phyloP scores from a whole-genome alignment of 768 basidiomycete genomes.

The Leucogyrophana mollusca region DNA sequence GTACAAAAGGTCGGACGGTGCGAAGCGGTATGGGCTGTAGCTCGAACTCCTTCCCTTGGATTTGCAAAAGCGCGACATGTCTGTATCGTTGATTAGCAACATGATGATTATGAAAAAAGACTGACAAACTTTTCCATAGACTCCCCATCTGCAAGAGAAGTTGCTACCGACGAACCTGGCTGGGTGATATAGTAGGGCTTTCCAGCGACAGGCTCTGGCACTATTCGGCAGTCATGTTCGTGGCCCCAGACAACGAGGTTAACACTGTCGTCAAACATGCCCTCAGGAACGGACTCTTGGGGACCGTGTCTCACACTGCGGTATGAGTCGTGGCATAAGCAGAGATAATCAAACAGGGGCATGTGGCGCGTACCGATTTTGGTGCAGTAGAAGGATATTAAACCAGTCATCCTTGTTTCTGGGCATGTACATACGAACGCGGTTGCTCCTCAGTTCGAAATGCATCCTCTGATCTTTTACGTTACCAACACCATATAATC shows the following conservation, averaged over 20 bases:
- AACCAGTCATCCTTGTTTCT: constrained; percentile 91
- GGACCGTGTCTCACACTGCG: constrained; percentile 90
- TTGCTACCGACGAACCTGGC: constrained; percentile 94
- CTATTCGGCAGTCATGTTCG: constrained; percentile 95
- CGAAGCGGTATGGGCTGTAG: constrained; percentile 84
- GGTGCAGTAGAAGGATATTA: constrained; percentile 90
- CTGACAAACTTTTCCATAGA: constrained; percentile 74
- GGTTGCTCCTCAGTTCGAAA: constrained; percentile 89
- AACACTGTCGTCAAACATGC: constrained; percentile 94
- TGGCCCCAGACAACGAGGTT: constrained; percentile 98
- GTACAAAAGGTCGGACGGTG: constrained; percentile 92
- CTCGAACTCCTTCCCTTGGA: constrained; percentile 86
- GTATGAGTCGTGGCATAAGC: neutral
- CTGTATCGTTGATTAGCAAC: constrained; percentile 36
- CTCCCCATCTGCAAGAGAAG: constrained; percentile 92
- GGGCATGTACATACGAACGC: constrained; percentile 97
- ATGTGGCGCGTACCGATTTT: constrained; percentile 70
- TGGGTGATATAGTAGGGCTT: constrained; percentile 92
- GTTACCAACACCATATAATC: constrained; percentile 94
- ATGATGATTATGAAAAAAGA: neutral
- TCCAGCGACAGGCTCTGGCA: constrained; percentile 87
- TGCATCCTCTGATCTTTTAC: constrained; percentile 97
- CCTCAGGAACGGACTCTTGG: constrained; percentile 92
- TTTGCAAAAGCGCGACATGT: constrained; percentile 86
- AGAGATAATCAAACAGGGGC: neutral